These are phyloP conservation scores for Epipyxis sp. DNA, from an alignment of 108 stramenopile species.

Conservation along the genomic window DNA sequence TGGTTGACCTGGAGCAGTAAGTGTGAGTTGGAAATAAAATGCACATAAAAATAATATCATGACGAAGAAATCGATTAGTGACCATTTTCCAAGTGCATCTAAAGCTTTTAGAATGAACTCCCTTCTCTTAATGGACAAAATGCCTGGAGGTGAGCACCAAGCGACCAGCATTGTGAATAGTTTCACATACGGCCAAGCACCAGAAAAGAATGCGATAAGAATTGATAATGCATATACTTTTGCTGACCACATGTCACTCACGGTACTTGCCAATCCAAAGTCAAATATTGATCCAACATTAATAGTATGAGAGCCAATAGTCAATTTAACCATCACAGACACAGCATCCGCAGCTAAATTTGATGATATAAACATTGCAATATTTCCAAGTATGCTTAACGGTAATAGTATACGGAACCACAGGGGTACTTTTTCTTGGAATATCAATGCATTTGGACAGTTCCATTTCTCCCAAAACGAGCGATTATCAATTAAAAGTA, in stretches of 20 bases:
- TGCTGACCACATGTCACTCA: constrained; percentile 73
- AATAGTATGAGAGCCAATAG: neutral
- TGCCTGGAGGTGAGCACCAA: constrained; percentile 60
- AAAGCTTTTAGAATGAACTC: constrained; percentile 67
- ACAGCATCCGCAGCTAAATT: constrained; percentile 19
- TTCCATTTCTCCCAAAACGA: neutral
- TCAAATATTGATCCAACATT: constrained; percentile 1
- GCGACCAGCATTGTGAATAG: constrained; percentile 66
- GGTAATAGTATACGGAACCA: neutral
- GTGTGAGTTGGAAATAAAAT: constrained; percentile 74
- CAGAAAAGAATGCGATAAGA: constrained; percentile 75
- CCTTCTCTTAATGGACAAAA: constrained; percentile 42
- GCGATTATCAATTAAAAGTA: neutral
- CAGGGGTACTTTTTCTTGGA: neutral
- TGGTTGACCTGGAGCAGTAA: too few relatives aligned
- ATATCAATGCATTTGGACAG: neutral
- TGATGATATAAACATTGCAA: constrained; percentile 16
- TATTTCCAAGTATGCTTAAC: constrained; percentile 20
- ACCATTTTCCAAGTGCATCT: constrained; percentile 81
- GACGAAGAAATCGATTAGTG: constrained; percentile 81
- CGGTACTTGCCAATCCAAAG: constrained; percentile 62
- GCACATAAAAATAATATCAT: constrained; percentile 80
- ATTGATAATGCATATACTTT: constrained; percentile 76
- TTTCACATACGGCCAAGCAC: constrained; percentile 86
- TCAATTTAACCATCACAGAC: neutral